Base-by-base conservation (phyloP, 805 yeast genomes). In the Yarrowia divulgata region DNA sequence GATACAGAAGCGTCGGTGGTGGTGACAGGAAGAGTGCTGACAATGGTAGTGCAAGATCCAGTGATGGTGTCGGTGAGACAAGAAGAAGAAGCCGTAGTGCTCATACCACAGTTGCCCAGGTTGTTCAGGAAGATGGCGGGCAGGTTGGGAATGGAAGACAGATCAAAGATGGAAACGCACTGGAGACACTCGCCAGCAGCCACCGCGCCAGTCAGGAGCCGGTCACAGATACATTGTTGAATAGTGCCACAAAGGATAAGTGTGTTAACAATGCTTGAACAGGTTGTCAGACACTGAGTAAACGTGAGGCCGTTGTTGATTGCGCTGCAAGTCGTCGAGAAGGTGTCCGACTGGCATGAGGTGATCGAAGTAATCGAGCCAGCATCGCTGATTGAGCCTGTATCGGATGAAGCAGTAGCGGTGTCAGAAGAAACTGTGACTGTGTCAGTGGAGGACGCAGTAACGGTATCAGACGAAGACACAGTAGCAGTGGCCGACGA, bases 121-220 rank as follows among this genome's bases (percentile, higher is more conserved):
- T 23, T 18, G 43, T 35, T 13, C 1, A 52, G 32, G 58, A 52
- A 35, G 7, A n/a, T 1, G 5, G 58, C 18, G 8, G 43, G 8
- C 1, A 52, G 58, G 43, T 37, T 37, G 7, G 43, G 43, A 3
- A 52, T 13, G 7, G 32, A 12, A 0, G 58, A 52, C 23, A 52
- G 58, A 13, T 35, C 34, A 16, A 37, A 52, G 12, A 52, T 2
- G 2, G 58, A 52, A 16, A 52, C 12, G 19, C 58, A 52, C 43
- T 52, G 58, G n/a, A 52, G 43, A 52, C 58, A 52, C 32, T 52
- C 10, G 10, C 18, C 58, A 6, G 43, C 58, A 5, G 43, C 58
- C 8, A 8, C 35, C 3, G 43, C 32, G 2, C 16, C 6, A 10
- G 58, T 13, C 29, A 37, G 12, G 8, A 52, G 58, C 3, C 32